phyloP scores from a whole-genome alignment of 2,329 filamentous ascomycete genomes.

The Neonectria hederae region DNA sequence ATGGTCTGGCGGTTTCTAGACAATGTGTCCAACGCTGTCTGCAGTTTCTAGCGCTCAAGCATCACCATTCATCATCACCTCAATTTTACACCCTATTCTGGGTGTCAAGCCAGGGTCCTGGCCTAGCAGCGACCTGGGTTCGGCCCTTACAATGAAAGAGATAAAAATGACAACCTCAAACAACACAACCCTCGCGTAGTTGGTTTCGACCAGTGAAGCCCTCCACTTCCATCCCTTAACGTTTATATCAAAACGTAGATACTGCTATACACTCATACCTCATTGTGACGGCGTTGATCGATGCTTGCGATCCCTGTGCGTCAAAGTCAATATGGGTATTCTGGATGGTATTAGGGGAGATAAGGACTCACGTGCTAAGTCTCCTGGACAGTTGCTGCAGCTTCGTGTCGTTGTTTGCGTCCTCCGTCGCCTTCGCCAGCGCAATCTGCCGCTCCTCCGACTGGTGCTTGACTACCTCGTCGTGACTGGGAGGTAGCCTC shows the following conservation, averaged over 20 bases:
- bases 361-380: conserved; percentile 83
- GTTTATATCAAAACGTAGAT: conserved; percentile 37
- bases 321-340: conserved; percentile 14
- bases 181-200: conserved; percentile 34
- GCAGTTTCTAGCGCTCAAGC: conserved; percentile 36
- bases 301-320: conserved; percentile 42
- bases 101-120: conserved; percentile 19
- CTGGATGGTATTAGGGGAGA: not conserved
- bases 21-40: conserved; percentile 35
- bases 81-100: conserved; percentile 31
- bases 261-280: conserved; percentile 41
- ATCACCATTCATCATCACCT: conserved; percentile 33
- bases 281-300: conserved; percentile 38
- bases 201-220: conserved; percentile 18
- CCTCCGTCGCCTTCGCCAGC: conserved; percentile 83
- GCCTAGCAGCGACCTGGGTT: conserved; percentile 24
- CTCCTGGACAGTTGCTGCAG: conserved; percentile 87
- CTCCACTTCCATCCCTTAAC: conserved; percentile 32
- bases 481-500: conserved; percentile 87
- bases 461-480: conserved; percentile 86
- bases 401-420: conserved; percentile 91
- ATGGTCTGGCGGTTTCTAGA: conserved; percentile 34
- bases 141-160: conserved; percentile 33
- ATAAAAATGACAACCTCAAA: conserved; percentile 31
- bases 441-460: conserved; percentile 85